These are phyloP conservation scores for Sugiyamaella smithiae DNA, from an alignment of 805 yeast species.

Conservation along the genomic window DNA sequence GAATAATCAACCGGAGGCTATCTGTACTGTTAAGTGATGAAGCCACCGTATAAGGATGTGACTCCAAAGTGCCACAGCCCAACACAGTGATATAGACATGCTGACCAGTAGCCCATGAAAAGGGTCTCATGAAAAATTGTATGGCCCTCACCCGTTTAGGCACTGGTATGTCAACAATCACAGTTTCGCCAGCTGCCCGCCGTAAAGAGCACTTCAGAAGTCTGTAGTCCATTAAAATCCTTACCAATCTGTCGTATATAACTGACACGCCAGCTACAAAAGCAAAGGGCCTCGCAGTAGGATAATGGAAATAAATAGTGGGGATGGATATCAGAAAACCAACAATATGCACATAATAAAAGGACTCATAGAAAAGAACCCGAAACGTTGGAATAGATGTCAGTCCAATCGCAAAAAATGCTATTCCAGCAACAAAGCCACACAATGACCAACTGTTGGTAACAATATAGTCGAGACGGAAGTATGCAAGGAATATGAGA, in stretches of 20 bases:
- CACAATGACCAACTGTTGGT: conserved; percentile 20
- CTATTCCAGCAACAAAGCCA: conserved; percentile 24
- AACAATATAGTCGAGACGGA: conserved; percentile 19
- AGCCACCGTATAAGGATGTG: conserved; percentile 29
- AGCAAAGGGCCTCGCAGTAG: conserved; percentile 25
- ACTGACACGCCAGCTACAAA: conserved; percentile 23
- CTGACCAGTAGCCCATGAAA: conserved; percentile 25
- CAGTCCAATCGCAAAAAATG: conserved; percentile 22
- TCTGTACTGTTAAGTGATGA: conserved; percentile 18
- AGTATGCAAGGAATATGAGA: conserved; percentile 20
- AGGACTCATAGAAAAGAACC: conserved; percentile 20
- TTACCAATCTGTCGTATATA: conserved; percentile 23
- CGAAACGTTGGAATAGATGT: conserved; percentile 20
- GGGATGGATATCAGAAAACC: conserved; percentile 22
- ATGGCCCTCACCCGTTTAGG: not conserved
- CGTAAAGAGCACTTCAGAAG: conserved; percentile 16
- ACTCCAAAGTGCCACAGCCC: conserved; percentile 21
- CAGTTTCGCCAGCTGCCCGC: conserved; percentile 23
- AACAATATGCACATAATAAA: conserved; percentile 23
- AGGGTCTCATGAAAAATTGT: conserved; percentile 7
- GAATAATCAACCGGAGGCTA: conserved; percentile 29
- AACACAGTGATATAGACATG: conserved; percentile 26
- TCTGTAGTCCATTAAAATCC: conserved; percentile 22
- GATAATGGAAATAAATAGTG: conserved; percentile 23
- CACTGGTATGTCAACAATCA: conserved; percentile 15